These are phyloP conservation scores for Colletotrichum musae DNA, from an alignment of 2,329 filamentous ascomycete genomes.

Conservation along the genomic window DNA sequence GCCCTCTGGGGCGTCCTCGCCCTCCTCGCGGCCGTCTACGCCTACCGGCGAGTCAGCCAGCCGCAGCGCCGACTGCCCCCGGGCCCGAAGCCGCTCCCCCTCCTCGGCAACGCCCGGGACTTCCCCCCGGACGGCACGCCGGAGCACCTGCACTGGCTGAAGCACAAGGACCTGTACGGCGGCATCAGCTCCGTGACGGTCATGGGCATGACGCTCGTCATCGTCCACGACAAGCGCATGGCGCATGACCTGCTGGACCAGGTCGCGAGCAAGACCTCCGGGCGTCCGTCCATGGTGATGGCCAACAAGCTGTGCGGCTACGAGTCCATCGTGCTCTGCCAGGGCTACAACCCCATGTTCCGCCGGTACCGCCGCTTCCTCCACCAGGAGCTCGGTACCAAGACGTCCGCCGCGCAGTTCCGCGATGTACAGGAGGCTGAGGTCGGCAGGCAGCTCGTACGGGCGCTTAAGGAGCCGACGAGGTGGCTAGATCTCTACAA, in stretches of 20 bases:
- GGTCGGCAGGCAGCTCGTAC: constrained; percentile 30
- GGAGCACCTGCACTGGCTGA: constrained; percentile 58
- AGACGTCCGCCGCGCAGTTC: constrained; percentile 42
- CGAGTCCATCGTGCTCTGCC: constrained; percentile 40
- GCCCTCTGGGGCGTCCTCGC: constrained; percentile 11
- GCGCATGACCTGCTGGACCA: constrained; percentile 56
- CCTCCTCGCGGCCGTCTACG: constrained; percentile 5
- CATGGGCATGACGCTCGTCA: constrained; percentile 56
- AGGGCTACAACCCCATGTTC: constrained; percentile 45
- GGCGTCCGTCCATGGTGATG: constrained; percentile 48
- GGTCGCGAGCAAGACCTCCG: constrained; percentile 50
- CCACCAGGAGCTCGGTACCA: constrained; percentile 50
- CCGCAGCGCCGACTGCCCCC: constrained; percentile 55
- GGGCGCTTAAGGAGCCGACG: constrained; percentile 32
- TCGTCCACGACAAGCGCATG: constrained; percentile 55
- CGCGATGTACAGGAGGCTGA: constrained; percentile 31
- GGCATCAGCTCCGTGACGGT: constrained; percentile 56
- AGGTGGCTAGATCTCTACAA: constrained; percentile 36
- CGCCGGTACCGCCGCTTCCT: constrained; percentile 46
- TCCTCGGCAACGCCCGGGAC: constrained; percentile 66
- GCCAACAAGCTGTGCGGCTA: constrained; percentile 49
- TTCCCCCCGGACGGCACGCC: constrained; percentile 55
- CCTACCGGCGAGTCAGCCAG: not conserved
- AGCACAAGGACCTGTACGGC: constrained; percentile 56
- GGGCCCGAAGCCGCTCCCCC: constrained; percentile 62